phyloP scores from a whole-genome alignment of 768 basidiomycete species.

The Termitomyces sp. region DNA sequence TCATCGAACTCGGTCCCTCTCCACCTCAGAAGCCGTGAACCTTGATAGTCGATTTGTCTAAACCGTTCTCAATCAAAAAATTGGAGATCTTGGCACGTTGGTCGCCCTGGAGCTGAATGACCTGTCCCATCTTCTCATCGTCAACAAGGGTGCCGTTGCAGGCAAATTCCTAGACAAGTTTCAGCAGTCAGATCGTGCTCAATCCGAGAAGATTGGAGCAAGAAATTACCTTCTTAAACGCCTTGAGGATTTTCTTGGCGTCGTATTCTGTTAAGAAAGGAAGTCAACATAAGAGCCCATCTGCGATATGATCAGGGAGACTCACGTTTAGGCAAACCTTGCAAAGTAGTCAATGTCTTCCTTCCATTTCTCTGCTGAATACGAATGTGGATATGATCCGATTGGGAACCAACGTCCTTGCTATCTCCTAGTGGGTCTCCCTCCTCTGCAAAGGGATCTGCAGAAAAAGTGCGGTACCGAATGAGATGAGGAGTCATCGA shows the following conservation, averaged over 20 bases:
- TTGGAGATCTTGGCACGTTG: constrained; percentile 87
- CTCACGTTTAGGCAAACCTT: constrained; percentile 88
- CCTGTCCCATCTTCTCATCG: constrained; percentile 92
- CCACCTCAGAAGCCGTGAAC: constrained; percentile 76
- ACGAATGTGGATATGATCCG: constrained; percentile 91
- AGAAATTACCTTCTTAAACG: constrained; percentile 89
- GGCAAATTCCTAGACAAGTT: constrained; percentile 76
- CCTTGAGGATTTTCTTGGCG: constrained; percentile 96
- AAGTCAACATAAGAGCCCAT: not conserved
- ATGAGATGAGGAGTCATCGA: constrained; percentile 14
- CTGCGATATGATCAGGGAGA: constrained; percentile 8
- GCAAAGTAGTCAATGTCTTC: constrained; percentile 96
- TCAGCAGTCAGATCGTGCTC: not conserved
- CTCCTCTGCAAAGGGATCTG: constrained; percentile 97
- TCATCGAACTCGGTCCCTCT: constrained; percentile 1
- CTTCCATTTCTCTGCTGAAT: constrained; percentile 99
- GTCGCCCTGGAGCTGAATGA: constrained; percentile 98
- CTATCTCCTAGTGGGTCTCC: constrained; percentile 74
- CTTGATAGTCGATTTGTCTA: constrained; percentile 77
- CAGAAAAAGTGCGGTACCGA: constrained; percentile 5
- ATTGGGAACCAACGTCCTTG: constrained; percentile 76
- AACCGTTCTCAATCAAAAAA: constrained; percentile 83
- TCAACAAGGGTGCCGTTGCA: constrained; percentile 98
- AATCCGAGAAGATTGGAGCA: not conserved
- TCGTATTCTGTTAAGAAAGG: constrained; percentile 72